Percentiles rank a stretch among this genome's conserved stretches.
Evolutionary conservation across 495 filamentous ascomycete genomes (phyloP).

Genomic region (Podospora tetraspora): DNA sequence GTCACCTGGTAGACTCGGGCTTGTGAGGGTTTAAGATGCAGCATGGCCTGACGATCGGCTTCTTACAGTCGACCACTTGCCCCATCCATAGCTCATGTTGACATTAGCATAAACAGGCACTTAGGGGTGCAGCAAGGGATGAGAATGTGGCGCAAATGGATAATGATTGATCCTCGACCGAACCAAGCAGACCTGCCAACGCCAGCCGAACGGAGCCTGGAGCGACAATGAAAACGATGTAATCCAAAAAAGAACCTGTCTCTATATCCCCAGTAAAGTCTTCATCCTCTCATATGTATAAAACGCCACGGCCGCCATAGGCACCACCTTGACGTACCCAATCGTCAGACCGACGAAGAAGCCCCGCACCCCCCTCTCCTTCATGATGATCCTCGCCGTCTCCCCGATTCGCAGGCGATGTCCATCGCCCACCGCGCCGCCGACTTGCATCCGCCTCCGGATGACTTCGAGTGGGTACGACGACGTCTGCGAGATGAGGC

Average conservation of each 20-base stretch:
- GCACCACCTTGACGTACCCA: conserved; percentile 90
- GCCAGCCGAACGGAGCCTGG: neutral
- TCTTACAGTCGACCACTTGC: too few species aligned
- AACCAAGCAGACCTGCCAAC: neutral
- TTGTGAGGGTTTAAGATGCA: neutral
- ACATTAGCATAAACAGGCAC: too few species aligned
- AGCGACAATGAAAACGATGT: neutral
- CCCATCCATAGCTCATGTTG: too few species aligned
- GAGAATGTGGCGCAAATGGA: neutral
- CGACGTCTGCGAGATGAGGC: conserved; percentile 80
- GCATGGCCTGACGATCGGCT: too few species aligned
- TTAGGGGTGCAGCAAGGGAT: neutral
- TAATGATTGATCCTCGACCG: neutral
- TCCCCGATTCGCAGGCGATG: conserved; percentile 71
- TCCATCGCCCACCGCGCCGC: conserved; percentile 87
- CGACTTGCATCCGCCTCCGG: conserved; percentile 89
- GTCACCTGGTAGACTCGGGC: too few species aligned
- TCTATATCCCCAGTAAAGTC: conserved; percentile 64
- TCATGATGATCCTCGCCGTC: conserved; percentile 66
- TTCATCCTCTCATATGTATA: conserved; percentile 78
- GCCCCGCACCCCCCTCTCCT: conserved; percentile 69
- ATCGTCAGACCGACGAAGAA: conserved; percentile 93
- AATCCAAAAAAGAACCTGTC: conserved; percentile 10
- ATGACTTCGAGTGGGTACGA: conserved; percentile 94
- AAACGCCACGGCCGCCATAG: conserved; percentile 78